Conservation (phyloP, 371 early-diverging fungal species). For the Circinella minor region DNA sequence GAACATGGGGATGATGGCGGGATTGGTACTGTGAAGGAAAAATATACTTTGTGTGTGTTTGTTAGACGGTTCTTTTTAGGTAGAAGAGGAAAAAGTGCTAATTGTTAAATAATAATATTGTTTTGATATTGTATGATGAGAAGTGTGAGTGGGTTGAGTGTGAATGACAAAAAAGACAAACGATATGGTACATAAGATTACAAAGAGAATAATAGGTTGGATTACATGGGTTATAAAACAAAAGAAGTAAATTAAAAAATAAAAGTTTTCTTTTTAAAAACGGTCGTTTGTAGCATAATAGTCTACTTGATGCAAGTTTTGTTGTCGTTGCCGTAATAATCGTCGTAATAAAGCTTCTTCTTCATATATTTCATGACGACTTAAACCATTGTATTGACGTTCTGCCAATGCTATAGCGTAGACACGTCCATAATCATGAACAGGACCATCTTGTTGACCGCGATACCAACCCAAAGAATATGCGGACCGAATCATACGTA, state of each 20-base stretch:
- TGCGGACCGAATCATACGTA: conserved; percentile 59
- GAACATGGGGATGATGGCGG: neutral
- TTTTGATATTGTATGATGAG: neutral
- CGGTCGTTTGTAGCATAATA: conserved; percentile 2
- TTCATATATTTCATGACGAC: conserved; percentile 45
- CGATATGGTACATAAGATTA: conserved; percentile 9
- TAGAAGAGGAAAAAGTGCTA: neutral
- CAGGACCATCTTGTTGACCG: conserved; percentile 40
- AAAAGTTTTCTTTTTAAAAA: neutral
- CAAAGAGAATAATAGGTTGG: neutral
- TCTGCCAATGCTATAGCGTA: conserved; percentile 46
- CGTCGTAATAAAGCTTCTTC: conserved; percentile 34
- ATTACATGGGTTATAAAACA: neutral
- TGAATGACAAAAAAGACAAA: conserved; percentile 6
- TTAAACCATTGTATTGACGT: conserved; percentile 31
- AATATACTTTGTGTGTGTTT: neutral
- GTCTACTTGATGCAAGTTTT: conserved; percentile 16
- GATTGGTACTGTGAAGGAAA: neutral
- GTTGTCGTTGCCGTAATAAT: conserved; percentile 18
- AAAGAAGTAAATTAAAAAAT: neutral
- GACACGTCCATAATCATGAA: conserved; percentile 51
- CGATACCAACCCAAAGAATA: conserved; percentile 63
- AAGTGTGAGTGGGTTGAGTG: neutral
- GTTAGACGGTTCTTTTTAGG: neutral
- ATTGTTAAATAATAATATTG: neutral